Evolutionary conservation across 1,139 yeast genomes (phyloP), one percentile per base, ranked within the genome.

Genomic region (Candida frijolesensis): DNA sequence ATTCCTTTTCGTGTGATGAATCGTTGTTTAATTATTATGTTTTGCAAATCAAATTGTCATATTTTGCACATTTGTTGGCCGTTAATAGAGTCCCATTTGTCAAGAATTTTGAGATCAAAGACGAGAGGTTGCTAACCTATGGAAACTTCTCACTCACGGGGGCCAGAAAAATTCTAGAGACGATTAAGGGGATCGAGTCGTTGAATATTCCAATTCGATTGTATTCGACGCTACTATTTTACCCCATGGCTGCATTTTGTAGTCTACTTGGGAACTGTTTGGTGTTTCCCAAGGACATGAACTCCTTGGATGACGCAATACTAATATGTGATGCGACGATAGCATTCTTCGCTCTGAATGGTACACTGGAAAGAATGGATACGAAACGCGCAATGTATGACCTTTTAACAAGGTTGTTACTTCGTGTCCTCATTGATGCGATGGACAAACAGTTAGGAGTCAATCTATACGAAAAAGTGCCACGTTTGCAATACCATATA

Each of bases 241-340:
- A 63, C 51, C 75, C 76, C 0, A 55, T 69, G 33, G 59, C 68
- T 29, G 78, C 79, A 2, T 71, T 62, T 49, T 60, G 71, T 46
- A 65, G 63, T 45, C 49, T 74, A 7, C 51, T 69, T 16, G 67
- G 73, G 0, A 61, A 66, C 41, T 65, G 73, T 47, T 56, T 73
- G 22, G 50, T 50, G 7, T 51, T 37, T 30, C 53, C 57, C 3
- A 48, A 49, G 11, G 53, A 48, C 8, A n/a, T 35, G 16, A 48
- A 42, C 27, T 44, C 56, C 3, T 52, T 54, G 43, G 45, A 38
- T 49, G 67, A 54, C 47, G 56, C 59, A 38, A 44, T 44, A 16
- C 46, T 53, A 29, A 53, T 55, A 41, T 57, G 53, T 37, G 50
- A 57, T 25, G 53, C 54, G 8, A 56, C 64, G 0, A 51, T 48